Evolutionary conservation across 2,329 filamentous ascomycete genomes (phyloP).

Genomic region (Talaromyces sp.): DNA sequence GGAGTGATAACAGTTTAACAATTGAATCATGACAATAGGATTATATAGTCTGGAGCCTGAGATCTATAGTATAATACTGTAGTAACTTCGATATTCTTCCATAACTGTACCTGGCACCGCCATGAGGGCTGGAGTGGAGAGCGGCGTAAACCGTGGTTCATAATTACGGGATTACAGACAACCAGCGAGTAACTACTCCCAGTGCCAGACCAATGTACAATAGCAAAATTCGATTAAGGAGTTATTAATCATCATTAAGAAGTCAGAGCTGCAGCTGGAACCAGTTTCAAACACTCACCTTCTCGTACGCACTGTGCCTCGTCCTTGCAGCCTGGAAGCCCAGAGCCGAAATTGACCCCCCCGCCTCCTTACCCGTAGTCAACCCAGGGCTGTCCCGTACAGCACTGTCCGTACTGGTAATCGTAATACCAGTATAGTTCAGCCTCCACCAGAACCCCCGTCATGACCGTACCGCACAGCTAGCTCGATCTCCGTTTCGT

Average conservation of each 20-base stretch:
- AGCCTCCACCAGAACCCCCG: constrained; percentile 27
- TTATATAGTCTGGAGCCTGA: not conserved
- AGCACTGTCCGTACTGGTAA: too few species aligned
- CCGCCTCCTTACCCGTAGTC: constrained; percentile 14
- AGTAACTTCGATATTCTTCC: not conserved
- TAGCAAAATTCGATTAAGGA: too few species aligned
- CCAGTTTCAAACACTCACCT: constrained; percentile 8
- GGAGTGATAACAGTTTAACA: too few species aligned
- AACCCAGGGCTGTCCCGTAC: too few species aligned
- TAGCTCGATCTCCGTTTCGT: constrained; percentile 30
- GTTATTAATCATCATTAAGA: not conserved
- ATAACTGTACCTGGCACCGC: not conserved
- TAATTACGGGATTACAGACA: not conserved
- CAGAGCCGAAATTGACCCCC: constrained; percentile 12
- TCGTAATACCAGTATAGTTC: constrained; percentile 11
- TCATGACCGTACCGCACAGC: constrained; percentile 29
- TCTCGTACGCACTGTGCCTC: constrained; percentile 7
- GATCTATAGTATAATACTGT: too few species aligned
- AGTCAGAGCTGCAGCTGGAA: constrained; percentile 1
- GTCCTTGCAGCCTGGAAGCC: constrained; percentile 13
- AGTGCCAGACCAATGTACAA: too few species aligned
- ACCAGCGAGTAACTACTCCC: too few species aligned
- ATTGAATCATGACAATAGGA: not conserved
- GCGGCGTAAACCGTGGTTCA: constrained; percentile 14
- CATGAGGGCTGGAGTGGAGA: constrained; percentile 14